Conservation (phyloP, 176 grass and related monocot genomes). For the Eleusine coracana region DNA sequence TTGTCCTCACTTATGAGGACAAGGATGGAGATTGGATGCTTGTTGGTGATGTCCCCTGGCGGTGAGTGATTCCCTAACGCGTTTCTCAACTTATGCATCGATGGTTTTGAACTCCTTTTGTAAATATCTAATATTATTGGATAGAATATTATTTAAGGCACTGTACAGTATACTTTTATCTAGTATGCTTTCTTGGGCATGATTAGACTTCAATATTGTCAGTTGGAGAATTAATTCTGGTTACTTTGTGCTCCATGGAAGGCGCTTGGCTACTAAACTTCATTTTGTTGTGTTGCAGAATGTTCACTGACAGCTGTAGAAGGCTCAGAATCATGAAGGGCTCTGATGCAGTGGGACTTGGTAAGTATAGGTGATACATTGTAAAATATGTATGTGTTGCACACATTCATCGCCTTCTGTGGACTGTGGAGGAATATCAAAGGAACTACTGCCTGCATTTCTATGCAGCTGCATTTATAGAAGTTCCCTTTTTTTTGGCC, state of each 20-base stretch:
- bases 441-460: conserved; percentile 37
- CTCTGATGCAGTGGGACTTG: conserved; percentile 59
- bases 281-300: conserved; percentile 34
- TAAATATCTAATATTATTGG: neutral
- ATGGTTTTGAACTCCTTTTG: neutral
- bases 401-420: conserved; percentile 12
- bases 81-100: neutral
- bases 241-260: neutral
- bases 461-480: neutral
- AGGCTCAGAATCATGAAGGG: conserved; percentile 68
- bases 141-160: neutral
- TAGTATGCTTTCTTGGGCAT: neutral
- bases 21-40: conserved; percentile 91
- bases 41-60: conserved; percentile 87
- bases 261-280: conserved; percentile 20
- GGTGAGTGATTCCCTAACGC: conserved; percentile 42
- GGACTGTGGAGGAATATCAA: conserved; percentile 19
- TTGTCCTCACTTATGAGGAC: conserved; percentile 81
- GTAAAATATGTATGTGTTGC: conserved; percentile 10
- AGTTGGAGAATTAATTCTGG: neutral
- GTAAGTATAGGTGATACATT: conserved; percentile 38
- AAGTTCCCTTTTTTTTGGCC: conserved; percentile 9
- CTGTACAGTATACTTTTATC: neutral
- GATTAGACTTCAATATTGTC: neutral
- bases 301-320: conserved; percentile 56